A percentile compares a stretch with the other conserved stretches of the same genome.
These are phyloP conservation scores for Wickerhamomyces mucosus DNA, from an alignment of 805 yeast species.

Conservation along the genomic window DNA sequence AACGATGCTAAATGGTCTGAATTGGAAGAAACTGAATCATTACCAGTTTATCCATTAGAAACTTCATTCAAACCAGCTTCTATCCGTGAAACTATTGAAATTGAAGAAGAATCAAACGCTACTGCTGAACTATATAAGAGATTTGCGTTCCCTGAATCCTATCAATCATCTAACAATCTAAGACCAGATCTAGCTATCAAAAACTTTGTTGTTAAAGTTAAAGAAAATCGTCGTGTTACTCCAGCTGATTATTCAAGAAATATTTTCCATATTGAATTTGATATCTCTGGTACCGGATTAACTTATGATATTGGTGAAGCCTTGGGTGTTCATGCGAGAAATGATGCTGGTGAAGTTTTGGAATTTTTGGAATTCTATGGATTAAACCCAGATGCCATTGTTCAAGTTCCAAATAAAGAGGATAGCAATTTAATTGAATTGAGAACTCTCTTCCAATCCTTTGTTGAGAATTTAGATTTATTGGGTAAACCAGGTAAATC, in stretches of 20 bases:
- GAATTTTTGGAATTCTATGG: constrained; percentile 67
- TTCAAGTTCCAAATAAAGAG: constrained; percentile 66
- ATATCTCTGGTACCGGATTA: constrained; percentile 81
- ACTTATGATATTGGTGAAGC: constrained; percentile 95
- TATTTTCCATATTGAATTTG: constrained; percentile 94
- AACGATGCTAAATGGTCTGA: constrained; percentile 20
- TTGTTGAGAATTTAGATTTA: constrained; percentile 73
- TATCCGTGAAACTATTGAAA: constrained; percentile 26
- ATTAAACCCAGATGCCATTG: constrained; percentile 55
- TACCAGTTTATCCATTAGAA: constrained; percentile 51
- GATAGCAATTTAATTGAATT: constrained; percentile 47
- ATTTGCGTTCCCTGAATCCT: constrained; percentile 78
- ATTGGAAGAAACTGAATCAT: constrained; percentile 27
- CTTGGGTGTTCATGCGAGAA: constrained; percentile 88
- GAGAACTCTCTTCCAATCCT: constrained; percentile 75
- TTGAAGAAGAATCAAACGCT: constrained; percentile 31
- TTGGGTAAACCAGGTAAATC: constrained; percentile 95
- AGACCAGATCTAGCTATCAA: constrained; percentile 87
- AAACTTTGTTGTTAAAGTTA: constrained; percentile 81
- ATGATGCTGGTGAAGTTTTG: constrained; percentile 53
- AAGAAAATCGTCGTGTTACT: constrained; percentile 86
- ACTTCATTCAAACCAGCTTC: constrained; percentile 59
- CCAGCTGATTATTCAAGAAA: constrained; percentile 86
- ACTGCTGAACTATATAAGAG: constrained; percentile 50
- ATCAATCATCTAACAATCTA: constrained; percentile 40